Base-by-base conservation (phyloP, 768 basidiomycete genomes). In the Podaxis pistillaris region DNA sequence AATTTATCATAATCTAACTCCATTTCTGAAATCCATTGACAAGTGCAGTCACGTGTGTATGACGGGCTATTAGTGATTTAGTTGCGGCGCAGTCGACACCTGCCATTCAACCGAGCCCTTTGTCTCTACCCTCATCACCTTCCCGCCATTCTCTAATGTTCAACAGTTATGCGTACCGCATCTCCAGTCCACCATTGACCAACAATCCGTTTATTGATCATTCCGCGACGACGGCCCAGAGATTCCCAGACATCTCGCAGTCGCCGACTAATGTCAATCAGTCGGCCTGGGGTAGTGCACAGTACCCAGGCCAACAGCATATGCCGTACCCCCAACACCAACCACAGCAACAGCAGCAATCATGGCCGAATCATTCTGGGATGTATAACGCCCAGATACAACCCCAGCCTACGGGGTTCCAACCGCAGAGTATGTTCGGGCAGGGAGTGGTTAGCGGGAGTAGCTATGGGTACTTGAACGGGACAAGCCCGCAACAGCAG, bases 171-270 rank as follows among this genome's bases (percentile, higher is more conserved):
- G 75, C 74, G 19, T 83, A 80, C 65, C 74, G 73, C 15, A 49
- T 76, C n/a, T 58, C 70, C 15, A 74, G 73, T 58, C 74, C 75
- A 44, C 73, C 72, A 33, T 59, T 79, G 63, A 77, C 78, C n/a
- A 92, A 89, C 69, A 91, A 91, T 67, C 90, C 90, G 0, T 91
- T 92, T 74, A 75, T 86, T 68, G 77, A 80, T 52, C 76, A 78
- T 52, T 73, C 82, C 36, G 78, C 80, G 28, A 72, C 78, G 22
- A 62, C 60, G 3, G 44, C 60, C 0, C 60, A 62, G 28, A 84
- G 90, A 63, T 92, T 81, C 68, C 91, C 91, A 38, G 87, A 88
- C 70, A 78, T 93, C 68, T 79, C 78, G 40, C 70, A 58, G 47
- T 66, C 68, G 52, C 71, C 66, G 49, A 47, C 56, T 62, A 15